Evolutionary conservation across 306 rosid genomes (phyloP).

Genomic region (Corylus americana): DNA sequence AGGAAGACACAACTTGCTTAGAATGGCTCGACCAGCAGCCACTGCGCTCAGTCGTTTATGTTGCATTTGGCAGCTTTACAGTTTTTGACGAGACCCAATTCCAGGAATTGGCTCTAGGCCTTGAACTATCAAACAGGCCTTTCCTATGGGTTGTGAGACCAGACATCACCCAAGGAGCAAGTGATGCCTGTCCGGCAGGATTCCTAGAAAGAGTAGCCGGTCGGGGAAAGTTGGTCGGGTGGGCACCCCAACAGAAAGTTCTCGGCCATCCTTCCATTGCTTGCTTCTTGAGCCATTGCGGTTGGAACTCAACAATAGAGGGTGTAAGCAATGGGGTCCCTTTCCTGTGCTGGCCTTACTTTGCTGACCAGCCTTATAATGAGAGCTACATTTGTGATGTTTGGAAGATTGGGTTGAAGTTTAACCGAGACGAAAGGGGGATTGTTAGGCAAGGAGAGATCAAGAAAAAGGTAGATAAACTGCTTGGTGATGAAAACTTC

Average conservation of each 20-base stretch:
- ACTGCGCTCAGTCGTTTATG: conserved; percentile 22
- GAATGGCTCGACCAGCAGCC: conserved; percentile 31
- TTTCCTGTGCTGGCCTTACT: conserved; percentile 57
- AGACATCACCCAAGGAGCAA: background rate
- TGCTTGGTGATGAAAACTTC: conserved; percentile 28
- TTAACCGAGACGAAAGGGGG: conserved; percentile 37
- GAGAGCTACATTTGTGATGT: conserved; percentile 39
- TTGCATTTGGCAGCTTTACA: conserved; percentile 31
- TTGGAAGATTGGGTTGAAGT: conserved; percentile 46
- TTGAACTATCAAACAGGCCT: conserved; percentile 26
- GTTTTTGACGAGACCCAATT: conserved; percentile 6
- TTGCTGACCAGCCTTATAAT: conserved; percentile 35
- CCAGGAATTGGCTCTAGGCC: conserved; percentile 27
- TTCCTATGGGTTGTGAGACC: conserved; percentile 48
- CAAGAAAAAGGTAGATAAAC: conserved; percentile 35
- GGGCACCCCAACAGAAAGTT: conserved; percentile 50
- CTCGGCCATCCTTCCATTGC: conserved; percentile 42
- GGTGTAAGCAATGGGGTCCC: conserved; percentile 48
- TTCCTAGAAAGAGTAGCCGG: conserved; percentile 28
- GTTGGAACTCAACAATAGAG: conserved; percentile 62
- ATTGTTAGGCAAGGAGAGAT: conserved; percentile 32
- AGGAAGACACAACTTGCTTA: conserved; percentile 13
- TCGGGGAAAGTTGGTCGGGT: conserved; percentile 31
- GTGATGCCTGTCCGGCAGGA: background rate
- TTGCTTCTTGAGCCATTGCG: conserved; percentile 53